A percentile compares a stretch with the other conserved stretches of the same genome.
phyloP scores from a whole-genome alignment of 2,329 filamentous ascomycete species.

The Colletotrichum sublineola region DNA sequence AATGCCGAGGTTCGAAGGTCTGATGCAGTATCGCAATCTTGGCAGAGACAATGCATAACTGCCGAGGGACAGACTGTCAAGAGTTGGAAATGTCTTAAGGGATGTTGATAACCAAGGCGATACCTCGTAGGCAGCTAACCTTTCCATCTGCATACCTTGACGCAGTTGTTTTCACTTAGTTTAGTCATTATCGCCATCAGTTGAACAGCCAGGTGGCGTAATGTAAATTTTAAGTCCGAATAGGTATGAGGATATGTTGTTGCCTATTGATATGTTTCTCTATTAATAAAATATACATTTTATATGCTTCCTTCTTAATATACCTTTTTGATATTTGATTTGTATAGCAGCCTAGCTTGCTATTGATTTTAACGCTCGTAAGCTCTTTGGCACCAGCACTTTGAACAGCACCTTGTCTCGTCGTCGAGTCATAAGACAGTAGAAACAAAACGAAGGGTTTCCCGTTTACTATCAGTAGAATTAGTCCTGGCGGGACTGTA shows the following conservation, averaged over 20 bases:
- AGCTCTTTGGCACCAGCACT: neutral
- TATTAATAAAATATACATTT: too few relatives aligned
- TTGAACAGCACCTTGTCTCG: neutral
- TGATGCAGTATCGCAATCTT: constrained; percentile 2
- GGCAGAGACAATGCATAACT: neutral
- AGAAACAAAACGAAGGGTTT: too few relatives aligned
- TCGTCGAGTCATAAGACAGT: neutral
- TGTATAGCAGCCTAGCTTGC: neutral
- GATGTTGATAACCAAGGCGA: neutral
- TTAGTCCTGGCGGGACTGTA: neutral
- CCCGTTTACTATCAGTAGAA: neutral
- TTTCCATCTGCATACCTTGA: neutral
- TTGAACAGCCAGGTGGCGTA: neutral
- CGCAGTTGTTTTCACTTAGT: neutral
- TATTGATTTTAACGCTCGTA: neutral
- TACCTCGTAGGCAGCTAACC: too few relatives aligned
- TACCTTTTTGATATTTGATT: neutral
- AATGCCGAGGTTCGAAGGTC: constrained; percentile 9
- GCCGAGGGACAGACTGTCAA: constrained; percentile 3
- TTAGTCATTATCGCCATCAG: neutral
- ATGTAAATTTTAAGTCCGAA: neutral
- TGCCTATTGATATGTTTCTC: neutral
- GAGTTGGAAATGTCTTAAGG: constrained; percentile 16
- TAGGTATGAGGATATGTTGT: neutral
- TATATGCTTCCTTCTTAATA: too few relatives aligned